Conservation (phyloP, 768 basidiomycete genomes). For the Suillus lakei region DNA sequence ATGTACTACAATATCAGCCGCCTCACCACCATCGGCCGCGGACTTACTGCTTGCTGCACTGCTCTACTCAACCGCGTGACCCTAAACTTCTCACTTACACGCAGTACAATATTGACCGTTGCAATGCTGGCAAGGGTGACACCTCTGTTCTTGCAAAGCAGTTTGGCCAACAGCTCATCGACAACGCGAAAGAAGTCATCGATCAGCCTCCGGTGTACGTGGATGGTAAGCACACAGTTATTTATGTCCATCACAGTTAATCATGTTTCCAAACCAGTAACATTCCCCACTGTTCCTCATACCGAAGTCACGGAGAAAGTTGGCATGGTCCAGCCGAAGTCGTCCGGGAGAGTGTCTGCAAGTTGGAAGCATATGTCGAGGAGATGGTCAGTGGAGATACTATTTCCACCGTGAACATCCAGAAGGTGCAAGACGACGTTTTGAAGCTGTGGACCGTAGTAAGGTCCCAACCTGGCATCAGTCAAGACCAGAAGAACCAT, state of each 20-base stretch:
- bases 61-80: slow-evolving; percentile 98
- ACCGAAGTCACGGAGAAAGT: slow-evolving; percentile 94
- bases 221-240: slow-evolving; percentile 67
- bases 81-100: slow-evolving; percentile 91
- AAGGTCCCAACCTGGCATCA: slow-evolving; percentile 96
- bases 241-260: slow-evolving; percentile 5
- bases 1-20: slow-evolving; percentile 99
- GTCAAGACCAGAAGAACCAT: slow-evolving; percentile 93
- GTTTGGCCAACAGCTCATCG: slow-evolving; percentile 93
- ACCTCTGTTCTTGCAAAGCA: slow-evolving; percentile 96
- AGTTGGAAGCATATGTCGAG: slow-evolving; percentile 96
- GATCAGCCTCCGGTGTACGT: slow-evolving; percentile 90
- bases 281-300: slow-evolving; percentile 96
- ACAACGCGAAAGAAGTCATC: slow-evolving; percentile 89
- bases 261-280: slow-evolving; percentile 55
- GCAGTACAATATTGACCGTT: slow-evolving; percentile 92
- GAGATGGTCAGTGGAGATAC: slow-evolving; percentile 98
- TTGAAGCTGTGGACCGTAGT: slow-evolving; percentile 97
- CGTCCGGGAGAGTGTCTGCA: slow-evolving; percentile 93
- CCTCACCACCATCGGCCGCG: slow-evolving; percentile 91
- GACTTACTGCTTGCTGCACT: slow-evolving; percentile 96
- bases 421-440: slow-evolving; percentile 98
- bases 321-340: slow-evolving; percentile 96
- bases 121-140: slow-evolving; percentile 81
- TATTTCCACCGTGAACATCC: slow-evolving; percentile 86